Conservation (phyloP, 768 basidiomycete species). For the Sarcomyxa edulis region DNA sequence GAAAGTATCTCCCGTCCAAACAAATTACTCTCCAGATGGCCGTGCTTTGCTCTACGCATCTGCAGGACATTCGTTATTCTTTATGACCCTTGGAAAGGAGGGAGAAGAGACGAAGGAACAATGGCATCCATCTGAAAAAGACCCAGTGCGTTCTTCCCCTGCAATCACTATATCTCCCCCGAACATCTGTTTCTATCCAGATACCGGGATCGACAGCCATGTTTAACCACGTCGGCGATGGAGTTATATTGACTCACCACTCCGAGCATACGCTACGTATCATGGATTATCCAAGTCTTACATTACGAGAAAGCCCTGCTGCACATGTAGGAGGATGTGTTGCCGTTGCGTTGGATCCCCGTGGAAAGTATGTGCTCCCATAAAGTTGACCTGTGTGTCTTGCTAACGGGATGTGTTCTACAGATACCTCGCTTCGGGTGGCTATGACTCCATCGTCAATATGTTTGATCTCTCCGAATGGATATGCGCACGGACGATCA, state of each 20-base stretch:
- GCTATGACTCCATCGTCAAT: conserved; percentile 78
- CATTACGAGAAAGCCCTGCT: conserved; percentile 53
- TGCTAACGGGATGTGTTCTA: conserved; percentile 7
- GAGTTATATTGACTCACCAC: conserved; percentile 60
- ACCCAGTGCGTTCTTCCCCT: conserved; percentile 30
- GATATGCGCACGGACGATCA: conserved; percentile 75
- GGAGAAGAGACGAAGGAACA: conserved; percentile 43
- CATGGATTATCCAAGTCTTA: conserved; percentile 62
- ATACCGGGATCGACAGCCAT: conserved; percentile 59
- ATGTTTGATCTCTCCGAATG: conserved; percentile 76
- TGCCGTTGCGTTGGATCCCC: conserved; percentile 74
- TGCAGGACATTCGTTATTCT: conserved; percentile 53
- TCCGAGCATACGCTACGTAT: conserved; percentile 63
- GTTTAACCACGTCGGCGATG: conserved; percentile 75
- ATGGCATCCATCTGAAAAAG: conserved; percentile 44
- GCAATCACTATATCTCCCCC: background rate
- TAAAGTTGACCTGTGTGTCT: background rate
- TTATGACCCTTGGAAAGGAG: conserved; percentile 52
- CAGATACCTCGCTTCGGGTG: conserved; percentile 77
- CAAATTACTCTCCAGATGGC: conserved; percentile 71
- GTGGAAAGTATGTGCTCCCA: conserved; percentile 45
- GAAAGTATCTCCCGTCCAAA: conserved; percentile 60
- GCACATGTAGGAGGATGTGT: conserved; percentile 81
- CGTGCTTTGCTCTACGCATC: conserved; percentile 59
- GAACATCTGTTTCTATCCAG: conserved; percentile 17